phyloP scores from a whole-genome alignment of 192 early-diverging fungal genomes.

The Coemansia sp. region DNA sequence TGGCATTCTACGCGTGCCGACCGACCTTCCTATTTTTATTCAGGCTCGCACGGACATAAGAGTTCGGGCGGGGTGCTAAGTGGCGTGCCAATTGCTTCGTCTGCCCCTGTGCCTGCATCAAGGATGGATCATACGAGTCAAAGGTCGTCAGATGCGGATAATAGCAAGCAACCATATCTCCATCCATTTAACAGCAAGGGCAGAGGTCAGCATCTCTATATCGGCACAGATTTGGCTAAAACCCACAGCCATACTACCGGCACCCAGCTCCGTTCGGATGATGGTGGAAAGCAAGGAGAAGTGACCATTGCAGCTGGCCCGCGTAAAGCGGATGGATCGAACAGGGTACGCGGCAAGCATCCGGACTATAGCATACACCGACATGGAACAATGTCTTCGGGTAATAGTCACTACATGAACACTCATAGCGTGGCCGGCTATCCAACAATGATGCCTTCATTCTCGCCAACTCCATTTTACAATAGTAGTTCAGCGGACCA shows the following conservation, averaged over 20 bases:
- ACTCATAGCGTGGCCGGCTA: not conserved
- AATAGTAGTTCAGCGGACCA: not conserved
- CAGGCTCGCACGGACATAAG: slow-evolving; percentile 8
- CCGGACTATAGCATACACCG: not conserved
- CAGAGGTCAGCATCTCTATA: slow-evolving; percentile 16
- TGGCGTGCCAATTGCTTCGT: slow-evolving; percentile 28
- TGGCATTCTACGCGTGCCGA: slow-evolving; percentile 22
- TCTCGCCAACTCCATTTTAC: slow-evolving; percentile 1
- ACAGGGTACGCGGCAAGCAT: not conserved
- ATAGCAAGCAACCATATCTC: not conserved
- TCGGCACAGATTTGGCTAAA: not conserved
- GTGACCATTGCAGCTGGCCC: slow-evolving; percentile 27
- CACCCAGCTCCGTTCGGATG: not conserved
- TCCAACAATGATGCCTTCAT: not conserved
- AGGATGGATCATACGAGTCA: slow-evolving; percentile 12
- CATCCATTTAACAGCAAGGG: slow-evolving; percentile 20
- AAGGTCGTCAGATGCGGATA: slow-evolving; percentile 10
- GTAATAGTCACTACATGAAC: not conserved
- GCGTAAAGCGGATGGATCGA: slow-evolving; percentile 8
- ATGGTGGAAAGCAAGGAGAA: slow-evolving; percentile 15
- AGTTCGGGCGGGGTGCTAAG: not conserved
- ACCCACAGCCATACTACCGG: slow-evolving; percentile 8
- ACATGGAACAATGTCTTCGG: not conserved
- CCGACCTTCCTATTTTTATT: slow-evolving; percentile 12
- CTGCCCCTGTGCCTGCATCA: slow-evolving; percentile 42